Conservation (phyloP, 176 grass and related monocot species). For the Musa schizocarpa region DNA sequence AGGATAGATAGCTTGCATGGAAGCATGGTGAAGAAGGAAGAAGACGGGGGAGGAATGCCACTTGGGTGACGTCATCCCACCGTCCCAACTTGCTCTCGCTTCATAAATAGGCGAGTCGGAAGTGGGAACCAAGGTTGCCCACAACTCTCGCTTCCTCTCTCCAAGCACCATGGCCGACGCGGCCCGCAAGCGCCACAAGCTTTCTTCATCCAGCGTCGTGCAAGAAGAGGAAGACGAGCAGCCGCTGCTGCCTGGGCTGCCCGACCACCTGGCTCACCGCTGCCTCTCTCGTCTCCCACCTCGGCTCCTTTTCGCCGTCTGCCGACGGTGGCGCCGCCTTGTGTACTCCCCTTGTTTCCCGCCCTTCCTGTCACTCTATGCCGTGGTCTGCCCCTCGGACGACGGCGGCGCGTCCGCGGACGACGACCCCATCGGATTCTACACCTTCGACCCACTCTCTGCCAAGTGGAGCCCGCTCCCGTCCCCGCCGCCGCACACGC, state of each 20-base stretch:
- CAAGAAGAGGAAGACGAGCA: constrained; percentile 2
- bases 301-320: constrained; percentile 39
- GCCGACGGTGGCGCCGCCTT: constrained; percentile 49
- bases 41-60: too few relatives aligned
- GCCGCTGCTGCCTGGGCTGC: constrained; percentile 48
- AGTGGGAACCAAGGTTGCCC: too few relatives aligned
- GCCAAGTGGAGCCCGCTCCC: constrained; percentile 42
- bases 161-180: too few relatives aligned
- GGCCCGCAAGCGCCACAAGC: too few relatives aligned
- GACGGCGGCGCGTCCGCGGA: background rate
- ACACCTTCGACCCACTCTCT: constrained; percentile 40
- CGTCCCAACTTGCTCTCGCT: too few relatives aligned
- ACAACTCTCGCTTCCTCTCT: too few relatives aligned
- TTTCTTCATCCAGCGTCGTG: too few relatives aligned
- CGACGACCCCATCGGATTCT: constrained; percentile 30
- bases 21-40: too few relatives aligned
- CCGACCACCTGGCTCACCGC: constrained; percentile 62
- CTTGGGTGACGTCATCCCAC: too few relatives aligned
- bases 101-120: too few relatives aligned
- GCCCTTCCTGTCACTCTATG: constrained; percentile 41
- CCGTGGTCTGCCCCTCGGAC: constrained; percentile 29
- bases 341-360: constrained; percentile 56
- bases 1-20: too few relatives aligned
- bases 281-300: constrained; percentile 48
- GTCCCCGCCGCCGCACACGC: constrained; percentile 20